Percentiles rank a stretch among this genome's conserved stretches.
Conservation (phyloP, 139 green algal genomes). For the Tetradesmus lagerheimii region DNA sequence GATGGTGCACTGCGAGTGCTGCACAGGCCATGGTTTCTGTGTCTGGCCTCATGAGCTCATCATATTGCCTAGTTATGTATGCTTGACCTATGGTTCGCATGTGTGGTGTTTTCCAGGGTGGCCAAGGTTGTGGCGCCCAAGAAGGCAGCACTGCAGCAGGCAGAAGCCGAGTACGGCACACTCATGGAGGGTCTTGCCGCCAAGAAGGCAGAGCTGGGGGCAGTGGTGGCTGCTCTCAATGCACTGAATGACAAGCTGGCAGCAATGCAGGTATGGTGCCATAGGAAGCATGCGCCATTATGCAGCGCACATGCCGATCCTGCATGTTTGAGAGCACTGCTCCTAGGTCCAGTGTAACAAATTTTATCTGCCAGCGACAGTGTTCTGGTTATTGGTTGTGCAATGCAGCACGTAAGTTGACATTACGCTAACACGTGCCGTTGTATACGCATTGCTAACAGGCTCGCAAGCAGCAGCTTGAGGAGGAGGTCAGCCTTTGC, state of each 20-base stretch:
- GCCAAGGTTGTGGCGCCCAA: conserved; percentile 80
- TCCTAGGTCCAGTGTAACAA: no score
- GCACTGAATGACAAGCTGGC: conserved; percentile 80
- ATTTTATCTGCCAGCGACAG: no score
- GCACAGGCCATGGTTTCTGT: no score
- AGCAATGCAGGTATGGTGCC: conserved; percentile 70
- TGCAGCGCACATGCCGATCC: no score
- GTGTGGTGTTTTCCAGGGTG: conserved; percentile 37
- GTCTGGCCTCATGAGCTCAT: no score
- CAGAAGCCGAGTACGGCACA: conserved; percentile 39
- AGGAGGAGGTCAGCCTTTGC: conserved; percentile 79
- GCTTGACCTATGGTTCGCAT: not conserved
- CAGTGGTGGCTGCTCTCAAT: conserved; percentile 81
- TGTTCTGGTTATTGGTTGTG: no score
- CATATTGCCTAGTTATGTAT: no score
- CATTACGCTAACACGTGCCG: no score
- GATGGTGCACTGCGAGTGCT: no score
- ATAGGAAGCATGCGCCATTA: not conserved
- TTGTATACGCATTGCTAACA: conserved; percentile 30
- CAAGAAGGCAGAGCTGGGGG: conserved; percentile 81
- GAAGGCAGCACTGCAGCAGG: conserved; percentile 66
- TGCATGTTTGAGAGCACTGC: no score
- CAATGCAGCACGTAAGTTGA: no score
- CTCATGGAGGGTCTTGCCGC: conserved; percentile 74
- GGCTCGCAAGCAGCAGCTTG: conserved; percentile 74